Conservation (phyloP, 2,329 filamentous ascomycete species). For the Hypomyces rosellus region DNA sequence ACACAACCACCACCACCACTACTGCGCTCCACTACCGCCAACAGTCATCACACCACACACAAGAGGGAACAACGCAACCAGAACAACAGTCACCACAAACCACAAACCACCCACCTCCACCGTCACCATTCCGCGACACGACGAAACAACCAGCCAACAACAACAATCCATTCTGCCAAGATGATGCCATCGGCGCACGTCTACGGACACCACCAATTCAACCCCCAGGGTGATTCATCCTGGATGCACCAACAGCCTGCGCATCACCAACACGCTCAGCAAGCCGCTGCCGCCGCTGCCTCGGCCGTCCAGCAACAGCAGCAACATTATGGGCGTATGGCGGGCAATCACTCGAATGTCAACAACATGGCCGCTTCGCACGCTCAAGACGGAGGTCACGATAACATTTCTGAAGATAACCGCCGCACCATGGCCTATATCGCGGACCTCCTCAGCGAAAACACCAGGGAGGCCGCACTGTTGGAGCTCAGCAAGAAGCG, state of each 20-base stretch:
- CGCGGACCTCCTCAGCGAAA: conserved; percentile 81
- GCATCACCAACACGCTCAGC: conserved; percentile 54
- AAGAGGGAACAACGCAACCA: neutral
- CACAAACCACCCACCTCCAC: neutral
- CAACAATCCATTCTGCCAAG: conserved; percentile 20
- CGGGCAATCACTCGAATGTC: conserved; percentile 54
- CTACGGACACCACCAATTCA: conserved; percentile 63
- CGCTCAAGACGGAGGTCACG: conserved; percentile 50
- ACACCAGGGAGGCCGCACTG: conserved; percentile 80
- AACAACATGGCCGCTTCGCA: conserved; percentile 39
- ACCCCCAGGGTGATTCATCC: conserved; percentile 53
- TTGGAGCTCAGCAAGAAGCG: conserved; percentile 97
- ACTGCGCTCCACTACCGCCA: neutral
- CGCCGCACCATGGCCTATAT: conserved; percentile 89
- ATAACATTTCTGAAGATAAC: conserved; percentile 81
- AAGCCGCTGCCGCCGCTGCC: conserved; percentile 46
- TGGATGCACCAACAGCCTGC: conserved; percentile 63
- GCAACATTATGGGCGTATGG: conserved; percentile 65
- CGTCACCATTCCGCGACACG: neutral
- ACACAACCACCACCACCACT: neutral
- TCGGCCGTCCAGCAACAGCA: conserved; percentile 37
- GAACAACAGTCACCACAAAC: neutral
- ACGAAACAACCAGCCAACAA: conserved; percentile 2
- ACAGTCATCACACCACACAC: too few relatives aligned
- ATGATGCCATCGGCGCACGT: conserved; percentile 61